phyloP scores from a whole-genome alignment of 176 grass and related monocot genomes.

The Triticum aestivum region DNA sequence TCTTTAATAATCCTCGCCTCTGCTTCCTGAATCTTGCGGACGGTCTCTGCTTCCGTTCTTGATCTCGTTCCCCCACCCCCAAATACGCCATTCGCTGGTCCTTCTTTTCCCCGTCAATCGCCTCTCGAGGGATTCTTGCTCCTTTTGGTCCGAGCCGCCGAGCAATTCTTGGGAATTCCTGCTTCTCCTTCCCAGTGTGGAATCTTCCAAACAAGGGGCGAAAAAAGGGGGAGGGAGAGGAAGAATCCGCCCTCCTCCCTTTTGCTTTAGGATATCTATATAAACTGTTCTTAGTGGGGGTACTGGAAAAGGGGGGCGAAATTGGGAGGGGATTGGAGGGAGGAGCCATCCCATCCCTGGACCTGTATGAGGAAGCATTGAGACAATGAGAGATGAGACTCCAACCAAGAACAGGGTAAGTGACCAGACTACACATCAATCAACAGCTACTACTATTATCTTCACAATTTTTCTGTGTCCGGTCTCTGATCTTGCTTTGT shows the following conservation, averaged over 20 bases:
- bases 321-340: conserved; percentile 27
- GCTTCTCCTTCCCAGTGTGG: background rate
- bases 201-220: conserved; percentile 1
- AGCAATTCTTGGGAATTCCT: background rate
- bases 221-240: background rate
- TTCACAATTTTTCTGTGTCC: conserved; percentile 9
- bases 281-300: background rate
- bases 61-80: background rate
- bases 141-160: background rate
- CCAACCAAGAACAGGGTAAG: conserved; percentile 73
- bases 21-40: background rate
- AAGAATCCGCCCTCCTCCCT: conserved; percentile 28
- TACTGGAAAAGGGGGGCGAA: background rate
- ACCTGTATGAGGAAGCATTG: conserved; percentile 68
- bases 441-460: background rate
- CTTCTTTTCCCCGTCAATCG: background rate
- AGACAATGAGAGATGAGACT: conserved; percentile 90
- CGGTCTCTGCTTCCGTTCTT: background rate
- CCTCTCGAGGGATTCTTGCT: background rate
- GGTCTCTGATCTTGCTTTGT: conserved; percentile 17
- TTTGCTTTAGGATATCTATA: background rate
- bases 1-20: background rate
- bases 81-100: background rate
- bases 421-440: background rate
- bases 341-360: conserved; percentile 6